phyloP scores from a whole-genome alignment of 78 protist species.

The Ministeria vibrans region DNA sequence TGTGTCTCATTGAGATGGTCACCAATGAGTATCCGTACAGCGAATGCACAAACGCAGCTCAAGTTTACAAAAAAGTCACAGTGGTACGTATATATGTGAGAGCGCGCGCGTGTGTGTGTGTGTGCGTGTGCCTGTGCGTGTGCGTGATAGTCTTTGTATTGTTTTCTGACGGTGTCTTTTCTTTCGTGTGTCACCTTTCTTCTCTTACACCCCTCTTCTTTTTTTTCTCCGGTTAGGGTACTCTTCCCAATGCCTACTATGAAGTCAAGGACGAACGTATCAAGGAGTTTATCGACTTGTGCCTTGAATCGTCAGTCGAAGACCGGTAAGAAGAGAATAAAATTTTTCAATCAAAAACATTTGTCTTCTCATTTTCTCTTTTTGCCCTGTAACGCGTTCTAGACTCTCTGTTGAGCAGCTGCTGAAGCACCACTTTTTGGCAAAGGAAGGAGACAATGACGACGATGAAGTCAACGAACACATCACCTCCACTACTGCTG shows the following conservation, averaged over 20 bases:
- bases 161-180: neutral
- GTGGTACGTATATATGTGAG: neutral
- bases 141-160: neutral
- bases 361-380: neutral
- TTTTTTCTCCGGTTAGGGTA: neutral
- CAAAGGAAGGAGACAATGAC: neutral
- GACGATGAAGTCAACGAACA: neutral
- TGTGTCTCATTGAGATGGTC: conserved; percentile 89
- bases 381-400: neutral
- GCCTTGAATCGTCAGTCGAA: too few species aligned
- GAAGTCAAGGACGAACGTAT: too few species aligned
- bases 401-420: conserved; percentile 7
- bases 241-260: neutral
- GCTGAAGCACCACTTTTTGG: conserved; percentile 8
- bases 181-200: conserved; percentile 11
- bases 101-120: neutral
- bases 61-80: conserved; percentile 52
- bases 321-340: neutral
- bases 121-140: neutral
- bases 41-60: conserved; percentile 77
- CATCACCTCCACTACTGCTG: neutral
- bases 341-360: neutral
- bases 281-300: too few species aligned
- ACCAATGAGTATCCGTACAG: conserved; percentile 73
- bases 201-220: conserved; percentile 1